Evolutionary conservation across 2,329 filamentous ascomycete genomes (phyloP), one percentile per base, ranked within the genome.

Genomic region (Sporothrix dimorphospora): DNA sequence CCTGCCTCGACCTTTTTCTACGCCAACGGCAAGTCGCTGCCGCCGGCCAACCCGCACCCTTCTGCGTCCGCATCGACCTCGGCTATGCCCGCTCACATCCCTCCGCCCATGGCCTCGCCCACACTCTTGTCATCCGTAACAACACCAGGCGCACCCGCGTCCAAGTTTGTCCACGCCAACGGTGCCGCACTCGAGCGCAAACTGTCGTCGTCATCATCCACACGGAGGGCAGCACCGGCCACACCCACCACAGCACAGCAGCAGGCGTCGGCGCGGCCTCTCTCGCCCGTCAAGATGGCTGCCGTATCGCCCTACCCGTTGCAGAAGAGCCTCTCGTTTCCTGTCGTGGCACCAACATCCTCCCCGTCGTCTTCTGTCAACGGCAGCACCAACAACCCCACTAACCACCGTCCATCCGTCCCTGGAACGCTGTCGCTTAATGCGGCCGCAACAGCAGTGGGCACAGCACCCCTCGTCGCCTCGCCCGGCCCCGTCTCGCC

Each of bases 131-230:
- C 53, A 6, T 6, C 16, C 6, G 6, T 8, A 51, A 34, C 49
- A 12, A 14, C 63, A 6, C 51, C 72, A 0, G 40, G 69, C 27
- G 79, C 81, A 45, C 74, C 79, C n/a, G 77, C 84, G 7, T 85
- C 84, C 80, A 93, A 92, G 78, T 94, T 94, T 83, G 89, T 94
- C 79, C 92, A 94, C 79, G 92, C 91, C 73, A 92, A 93, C 79
- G 90, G 90, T 40, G 82, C 83, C 21, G 73, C 73, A 11, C 24
- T 73, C 12, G 73, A 75, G 59, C 63, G 72, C 16, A 86, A 87
- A 1, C 68, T 53, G 3, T 70, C 71, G 11, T 59, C 55, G 0
- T 63, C 71, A 2, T 55, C 71, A 19, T 65, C 71, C 24, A 14
- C 47, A 0, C 49, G 63, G 38, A 42, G 59, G 8, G 21, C 59